phyloP scores from a whole-genome alignment of 2,329 filamentous ascomycete genomes.

The Biscogniauxia marginata region DNA sequence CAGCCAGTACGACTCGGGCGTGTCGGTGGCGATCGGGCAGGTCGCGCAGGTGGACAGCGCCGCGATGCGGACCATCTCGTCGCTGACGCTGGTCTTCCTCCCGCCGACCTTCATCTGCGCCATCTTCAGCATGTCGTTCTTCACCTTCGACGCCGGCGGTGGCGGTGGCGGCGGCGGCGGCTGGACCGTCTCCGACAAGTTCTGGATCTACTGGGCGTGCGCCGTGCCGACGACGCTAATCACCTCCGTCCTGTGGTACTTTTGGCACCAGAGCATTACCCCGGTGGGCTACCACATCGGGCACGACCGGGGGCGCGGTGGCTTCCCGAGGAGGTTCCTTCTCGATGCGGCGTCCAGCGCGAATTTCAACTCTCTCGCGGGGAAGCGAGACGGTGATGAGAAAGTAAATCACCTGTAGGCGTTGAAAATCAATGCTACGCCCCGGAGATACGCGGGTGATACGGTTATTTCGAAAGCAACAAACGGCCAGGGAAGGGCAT shows the following conservation, averaged over 20 bases:
- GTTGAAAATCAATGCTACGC: no score
- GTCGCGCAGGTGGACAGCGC: constrained; percentile 45
- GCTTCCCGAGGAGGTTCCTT: neutral
- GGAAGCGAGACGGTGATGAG: no score
- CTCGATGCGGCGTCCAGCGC: neutral
- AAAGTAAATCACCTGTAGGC: no score
- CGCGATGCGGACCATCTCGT: constrained; percentile 51
- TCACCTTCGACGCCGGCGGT: constrained; percentile 33
- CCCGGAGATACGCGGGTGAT: no score
- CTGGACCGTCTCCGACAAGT: constrained; percentile 27
- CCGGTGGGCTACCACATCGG: neutral
- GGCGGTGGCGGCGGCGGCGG: constrained; percentile 2
- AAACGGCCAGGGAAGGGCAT: no score
- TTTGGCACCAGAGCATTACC: constrained; percentile 11
- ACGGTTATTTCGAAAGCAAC: no score
- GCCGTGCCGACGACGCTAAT: constrained; percentile 23
- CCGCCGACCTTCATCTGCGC: constrained; percentile 51
- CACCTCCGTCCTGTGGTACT: constrained; percentile 18
- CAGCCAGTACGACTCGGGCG: constrained; percentile 39
- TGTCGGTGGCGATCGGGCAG: constrained; percentile 39
- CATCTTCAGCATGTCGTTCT: constrained; percentile 48
- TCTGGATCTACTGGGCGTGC: constrained; percentile 34
- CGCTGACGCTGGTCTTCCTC: constrained; percentile 48
- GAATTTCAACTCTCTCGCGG: neutral
- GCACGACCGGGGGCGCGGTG: neutral